Percentiles rank a stretch among this genome's conserved stretches.
phyloP scores from a whole-genome alignment of 139 green algal genomes.

The Chlamydomonas schloesseri region DNA sequence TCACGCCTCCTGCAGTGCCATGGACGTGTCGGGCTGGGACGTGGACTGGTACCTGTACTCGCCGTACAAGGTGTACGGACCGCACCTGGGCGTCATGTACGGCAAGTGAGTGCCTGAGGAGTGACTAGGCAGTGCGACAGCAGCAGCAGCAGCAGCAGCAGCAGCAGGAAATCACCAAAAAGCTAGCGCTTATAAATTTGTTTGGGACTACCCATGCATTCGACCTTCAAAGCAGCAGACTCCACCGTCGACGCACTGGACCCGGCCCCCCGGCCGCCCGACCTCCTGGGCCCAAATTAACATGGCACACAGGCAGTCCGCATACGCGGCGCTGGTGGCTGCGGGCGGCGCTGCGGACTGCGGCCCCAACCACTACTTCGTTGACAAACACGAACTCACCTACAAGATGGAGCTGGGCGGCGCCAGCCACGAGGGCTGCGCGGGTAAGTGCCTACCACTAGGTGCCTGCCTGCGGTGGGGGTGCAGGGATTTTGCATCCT shows the following conservation, averaged over 20 bases:
- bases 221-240: no score
- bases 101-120: not conserved
- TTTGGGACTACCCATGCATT: no score
- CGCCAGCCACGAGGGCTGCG: conserved; percentile 22
- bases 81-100: conserved; percentile 36
- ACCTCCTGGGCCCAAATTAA: no score
- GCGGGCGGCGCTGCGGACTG: not conserved
- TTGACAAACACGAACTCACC: not conserved
- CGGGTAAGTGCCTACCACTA: not conserved
- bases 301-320: not conserved
- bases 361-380: conserved; percentile 39
- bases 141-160: no score
- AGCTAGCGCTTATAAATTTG: no score
- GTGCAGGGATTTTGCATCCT: no score
- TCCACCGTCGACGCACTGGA: no score
- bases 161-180: no score
- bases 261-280: no score
- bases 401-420: conserved; percentile 33
- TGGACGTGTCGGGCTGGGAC: conserved; percentile 17
- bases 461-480: no score
- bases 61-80: conserved; percentile 43
- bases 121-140: no score
- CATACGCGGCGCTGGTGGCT: not conserved
- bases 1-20: conserved; percentile 20
- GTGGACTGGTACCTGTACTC: conserved; percentile 41